Evolutionary conservation across 73 alveolate species (phyloP).

Genomic region (Paramecium biaurelia): DNA sequence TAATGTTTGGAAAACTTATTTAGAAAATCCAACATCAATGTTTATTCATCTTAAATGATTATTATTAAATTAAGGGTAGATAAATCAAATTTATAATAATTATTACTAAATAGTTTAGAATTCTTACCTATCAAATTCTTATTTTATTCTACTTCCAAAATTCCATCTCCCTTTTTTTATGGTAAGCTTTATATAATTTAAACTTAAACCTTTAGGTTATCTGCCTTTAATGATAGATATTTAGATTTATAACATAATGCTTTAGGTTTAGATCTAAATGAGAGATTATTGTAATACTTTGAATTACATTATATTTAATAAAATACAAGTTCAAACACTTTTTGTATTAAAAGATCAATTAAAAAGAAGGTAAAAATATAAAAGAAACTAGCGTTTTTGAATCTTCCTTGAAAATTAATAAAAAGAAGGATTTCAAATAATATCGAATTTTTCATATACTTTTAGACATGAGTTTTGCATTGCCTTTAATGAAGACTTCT

Average conservation of each 20-base stretch:
- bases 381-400: too few relatives aligned
- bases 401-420: too few relatives aligned
- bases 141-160: not conserved
- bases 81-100: not conserved
- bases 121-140: not conserved
- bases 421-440: too few relatives aligned
- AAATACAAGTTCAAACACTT: too few relatives aligned
- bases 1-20: constrained; percentile 67
- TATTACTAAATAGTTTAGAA: not conserved
- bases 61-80: not conserved
- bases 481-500: not conserved
- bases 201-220: not conserved
- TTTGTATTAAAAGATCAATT: too few relatives aligned
- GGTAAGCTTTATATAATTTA: not conserved
- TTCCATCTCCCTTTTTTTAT: not conserved
- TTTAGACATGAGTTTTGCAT: not conserved
- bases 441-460: too few relatives aligned
- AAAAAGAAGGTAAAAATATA: too few relatives aligned
- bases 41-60: constrained; percentile 68
- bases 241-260: not conserved
- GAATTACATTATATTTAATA: too few relatives aligned
- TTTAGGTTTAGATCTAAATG: not conserved
- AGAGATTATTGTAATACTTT: not conserved
- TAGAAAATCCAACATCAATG: constrained; percentile 87
- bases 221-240: not conserved